Evolutionary conservation across 2,329 filamentous ascomycete genomes (phyloP).

Genomic region (Chrysoporthe deuterocubensis): DNA sequence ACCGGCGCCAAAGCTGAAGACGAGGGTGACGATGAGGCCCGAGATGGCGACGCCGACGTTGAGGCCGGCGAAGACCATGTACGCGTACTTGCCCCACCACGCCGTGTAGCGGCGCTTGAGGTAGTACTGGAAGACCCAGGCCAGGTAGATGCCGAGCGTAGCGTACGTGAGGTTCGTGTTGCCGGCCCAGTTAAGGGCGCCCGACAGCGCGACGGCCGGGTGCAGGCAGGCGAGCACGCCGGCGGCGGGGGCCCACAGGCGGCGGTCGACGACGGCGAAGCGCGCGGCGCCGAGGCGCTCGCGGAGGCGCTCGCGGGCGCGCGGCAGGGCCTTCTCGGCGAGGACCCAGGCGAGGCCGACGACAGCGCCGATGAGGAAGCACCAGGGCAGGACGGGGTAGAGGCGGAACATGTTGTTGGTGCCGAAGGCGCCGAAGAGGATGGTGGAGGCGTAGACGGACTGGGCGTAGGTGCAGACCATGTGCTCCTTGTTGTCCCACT

Average conservation of each 20-base stretch:
- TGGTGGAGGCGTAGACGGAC: constrained; percentile 43
- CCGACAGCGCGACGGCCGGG: constrained; percentile 52
- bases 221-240: constrained; percentile 50
- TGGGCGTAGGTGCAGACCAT: constrained; percentile 51
- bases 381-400: constrained; percentile 35
- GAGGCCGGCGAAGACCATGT: constrained; percentile 47
- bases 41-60: constrained; percentile 47
- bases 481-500: constrained; percentile 48
- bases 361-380: constrained; percentile 48
- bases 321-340: constrained; percentile 58
- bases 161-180: constrained; percentile 39
- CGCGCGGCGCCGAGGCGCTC: constrained; percentile 54
- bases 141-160: constrained; percentile 30
- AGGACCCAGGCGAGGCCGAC: constrained; percentile 61
- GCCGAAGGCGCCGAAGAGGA: constrained; percentile 39
- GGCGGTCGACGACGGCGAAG: constrained; percentile 29
- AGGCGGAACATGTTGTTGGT: constrained; percentile 48
- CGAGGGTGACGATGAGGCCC: constrained; percentile 49
- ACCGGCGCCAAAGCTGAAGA: constrained; percentile 43
- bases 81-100: constrained; percentile 47
- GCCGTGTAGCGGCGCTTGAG: constrained; percentile 31
- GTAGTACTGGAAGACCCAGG: constrained; percentile 35
- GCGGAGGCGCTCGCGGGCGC: constrained; percentile 51
- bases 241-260: constrained; percentile 17
- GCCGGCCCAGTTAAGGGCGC: constrained; percentile 51